Percentiles rank a stretch among this genome's conserved stretches.
Evolutionary conservation across 1,284 basidiomycete genomes (phyloP).

Genomic region (Neonothopanus nambi): DNA sequence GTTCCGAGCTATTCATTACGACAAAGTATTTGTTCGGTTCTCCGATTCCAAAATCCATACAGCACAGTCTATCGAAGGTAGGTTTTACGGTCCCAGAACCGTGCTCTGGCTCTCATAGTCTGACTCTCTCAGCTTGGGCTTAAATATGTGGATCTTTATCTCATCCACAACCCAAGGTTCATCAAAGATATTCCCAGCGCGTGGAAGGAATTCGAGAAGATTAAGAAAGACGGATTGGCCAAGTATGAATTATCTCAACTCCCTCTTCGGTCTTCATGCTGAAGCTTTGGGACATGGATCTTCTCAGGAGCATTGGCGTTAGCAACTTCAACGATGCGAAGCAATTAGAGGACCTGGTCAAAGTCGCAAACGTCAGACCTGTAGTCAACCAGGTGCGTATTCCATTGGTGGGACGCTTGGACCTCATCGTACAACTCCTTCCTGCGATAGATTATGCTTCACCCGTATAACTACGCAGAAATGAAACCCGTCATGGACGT

Average conservation of each 20-base stretch:
- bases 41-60: conserved; percentile 9
- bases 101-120: neutral
- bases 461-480: conserved; percentile 69
- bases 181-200: conserved; percentile 50
- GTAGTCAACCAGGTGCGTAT: conserved; percentile 71
- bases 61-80: conserved; percentile 42
- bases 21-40: conserved; percentile 51
- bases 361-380: conserved; percentile 61
- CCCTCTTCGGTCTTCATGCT: neutral
- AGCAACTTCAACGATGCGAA: conserved; percentile 66
- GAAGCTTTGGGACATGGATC: neutral
- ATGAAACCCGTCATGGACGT: conserved; percentile 58
- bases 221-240: conserved; percentile 60
- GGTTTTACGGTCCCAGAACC: neutral
- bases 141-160: conserved; percentile 71
- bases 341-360: conserved; percentile 59
- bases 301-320: conserved; percentile 74
- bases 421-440: neutral
- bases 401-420: neutral
- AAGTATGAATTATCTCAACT: conserved; percentile 39
- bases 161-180: conserved; percentile 56
- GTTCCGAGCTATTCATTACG: conserved; percentile 55
- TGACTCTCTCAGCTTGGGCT: conserved; percentile 56
- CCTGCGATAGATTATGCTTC: conserved; percentile 51
- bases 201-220: conserved; percentile 69